Conservation (phyloP, 1,284 basidiomycete genomes). For the Ceratobasidium sp. region DNA sequence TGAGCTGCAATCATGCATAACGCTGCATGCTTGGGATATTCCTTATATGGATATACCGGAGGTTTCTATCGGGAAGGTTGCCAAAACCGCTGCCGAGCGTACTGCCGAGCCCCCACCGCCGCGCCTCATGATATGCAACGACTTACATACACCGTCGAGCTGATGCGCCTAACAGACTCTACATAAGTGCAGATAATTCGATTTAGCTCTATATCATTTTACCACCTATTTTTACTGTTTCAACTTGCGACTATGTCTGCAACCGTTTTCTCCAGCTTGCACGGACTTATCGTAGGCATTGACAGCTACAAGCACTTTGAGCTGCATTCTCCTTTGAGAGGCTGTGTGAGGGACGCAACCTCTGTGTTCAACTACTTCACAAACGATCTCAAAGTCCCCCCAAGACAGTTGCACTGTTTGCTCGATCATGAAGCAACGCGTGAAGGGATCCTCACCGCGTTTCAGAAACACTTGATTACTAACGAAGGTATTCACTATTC, state of each 20-base stretch:
- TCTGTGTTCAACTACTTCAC: conserved; percentile 23
- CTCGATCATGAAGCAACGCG: conserved; percentile 34
- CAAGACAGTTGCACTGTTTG: background rate
- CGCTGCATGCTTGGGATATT: background rate
- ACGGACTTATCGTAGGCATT: conserved; percentile 37
- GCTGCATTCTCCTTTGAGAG: background rate
- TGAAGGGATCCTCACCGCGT: conserved; percentile 2
- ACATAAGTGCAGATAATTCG: background rate
- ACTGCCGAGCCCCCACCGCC: too few relatives aligned
- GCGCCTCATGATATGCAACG: too few relatives aligned
- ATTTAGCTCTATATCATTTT: background rate
- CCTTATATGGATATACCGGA: background rate
- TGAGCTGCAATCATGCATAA: background rate
- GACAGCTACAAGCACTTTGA: conserved; percentile 10
- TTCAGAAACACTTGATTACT: conserved; percentile 24
- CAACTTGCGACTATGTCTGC: background rate
- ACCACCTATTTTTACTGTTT: background rate
- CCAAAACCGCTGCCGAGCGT: too few relatives aligned
- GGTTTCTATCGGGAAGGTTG: too few relatives aligned
- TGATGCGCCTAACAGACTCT: background rate
- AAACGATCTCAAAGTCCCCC: background rate
- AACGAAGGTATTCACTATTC: conserved; percentile 13
- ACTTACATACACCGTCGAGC: too few relatives aligned
- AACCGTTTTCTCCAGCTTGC: conserved; percentile 2
- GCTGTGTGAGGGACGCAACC: conserved; percentile 22